Conservation (phyloP, 495 filamentous ascomycete genomes). For the Xylaria sp. region DNA sequence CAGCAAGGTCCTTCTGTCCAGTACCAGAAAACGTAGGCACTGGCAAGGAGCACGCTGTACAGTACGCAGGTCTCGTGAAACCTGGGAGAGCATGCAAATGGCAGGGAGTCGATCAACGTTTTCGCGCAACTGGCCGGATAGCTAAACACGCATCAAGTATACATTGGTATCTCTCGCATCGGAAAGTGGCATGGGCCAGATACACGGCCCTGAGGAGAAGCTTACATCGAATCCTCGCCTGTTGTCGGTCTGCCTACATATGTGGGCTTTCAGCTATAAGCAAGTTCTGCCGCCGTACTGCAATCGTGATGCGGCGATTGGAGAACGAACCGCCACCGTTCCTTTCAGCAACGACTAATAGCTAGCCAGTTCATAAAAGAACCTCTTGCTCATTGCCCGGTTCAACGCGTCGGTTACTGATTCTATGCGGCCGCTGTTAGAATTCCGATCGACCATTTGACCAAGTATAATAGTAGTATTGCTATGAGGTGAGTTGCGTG, state of each 20-base stretch:
- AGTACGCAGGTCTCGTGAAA: slow-evolving; percentile 11
- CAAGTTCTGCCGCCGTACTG: slow-evolving; percentile 1
- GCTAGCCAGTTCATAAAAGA: background rate
- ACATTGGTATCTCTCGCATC: slow-evolving; percentile 6
- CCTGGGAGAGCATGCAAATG: background rate
- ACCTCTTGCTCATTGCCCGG: background rate
- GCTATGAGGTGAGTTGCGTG: background rate
- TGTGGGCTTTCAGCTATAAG: slow-evolving; percentile 22
- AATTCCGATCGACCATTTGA: background rate
- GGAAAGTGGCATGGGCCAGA: background rate
- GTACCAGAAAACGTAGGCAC: background rate
- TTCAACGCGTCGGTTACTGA: background rate
- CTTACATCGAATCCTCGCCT: slow-evolving; percentile 22
- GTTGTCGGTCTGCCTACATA: slow-evolving; percentile 12
- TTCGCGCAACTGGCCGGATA: background rate
- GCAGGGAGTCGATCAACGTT: background rate
- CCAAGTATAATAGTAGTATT: background rate
- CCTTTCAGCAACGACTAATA: background rate
- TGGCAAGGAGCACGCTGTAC: background rate
- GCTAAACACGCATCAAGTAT: slow-evolving; percentile 12
- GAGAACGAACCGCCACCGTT: background rate
- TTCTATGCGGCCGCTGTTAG: background rate
- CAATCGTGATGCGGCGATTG: background rate
- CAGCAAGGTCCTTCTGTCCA: slow-evolving; percentile 13
- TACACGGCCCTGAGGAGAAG: slow-evolving; percentile 8